Evolutionary conservation across 768 basidiomycete genomes (phyloP), one percentile per base, ranked within the genome.

Genomic region (Neoboletus brunneissimus): DNA sequence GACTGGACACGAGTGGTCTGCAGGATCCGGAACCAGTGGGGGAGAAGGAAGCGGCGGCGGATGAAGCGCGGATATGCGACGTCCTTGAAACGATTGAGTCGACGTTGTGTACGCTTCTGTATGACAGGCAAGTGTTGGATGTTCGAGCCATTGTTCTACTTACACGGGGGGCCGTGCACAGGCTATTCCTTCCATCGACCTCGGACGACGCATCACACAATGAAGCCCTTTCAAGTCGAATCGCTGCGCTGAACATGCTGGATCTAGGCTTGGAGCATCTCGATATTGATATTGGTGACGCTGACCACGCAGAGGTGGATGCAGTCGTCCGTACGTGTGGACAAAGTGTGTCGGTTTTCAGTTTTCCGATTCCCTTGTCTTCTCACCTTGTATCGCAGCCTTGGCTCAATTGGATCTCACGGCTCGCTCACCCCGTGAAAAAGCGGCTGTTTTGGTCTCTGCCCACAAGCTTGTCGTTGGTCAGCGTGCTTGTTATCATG

Each of bases 221-320:
- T 67, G 91, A 92, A 64, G 89, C 92, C 0, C 76, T 99, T 4
- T 85, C 94, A 0, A 89, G 86, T 65, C 85, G 95, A 6, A 86
- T 98, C 16, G 92, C 93, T 15, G 95, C 94, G 1, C 77, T 99
- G 44, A 94, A 95, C 62, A 83, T 94, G 79, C 78, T 98, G 1
- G 96, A 98, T 69, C 77, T 99, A 0, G 81, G 86, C 2, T 76
- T 98, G 11, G 87, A 89, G 38, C 94, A 98, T 73, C 82, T 99
- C 1, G 96, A 95, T 16, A 81, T 98, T 10, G 86, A 92, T 51
- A 83, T 91, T 0, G 86, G 84, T 3, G 61, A 69, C 5, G 75
- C 74, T 1, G 74, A 79, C 5, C 79, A 65, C 0, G 62, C 79
- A 47, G 75, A 75, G 23, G 74, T 96, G 13, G 80, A 48, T 25